Evolutionary conservation across 192 early-diverging fungal genomes (phyloP).

Genomic region (Gonapodya prolifera): DNA sequence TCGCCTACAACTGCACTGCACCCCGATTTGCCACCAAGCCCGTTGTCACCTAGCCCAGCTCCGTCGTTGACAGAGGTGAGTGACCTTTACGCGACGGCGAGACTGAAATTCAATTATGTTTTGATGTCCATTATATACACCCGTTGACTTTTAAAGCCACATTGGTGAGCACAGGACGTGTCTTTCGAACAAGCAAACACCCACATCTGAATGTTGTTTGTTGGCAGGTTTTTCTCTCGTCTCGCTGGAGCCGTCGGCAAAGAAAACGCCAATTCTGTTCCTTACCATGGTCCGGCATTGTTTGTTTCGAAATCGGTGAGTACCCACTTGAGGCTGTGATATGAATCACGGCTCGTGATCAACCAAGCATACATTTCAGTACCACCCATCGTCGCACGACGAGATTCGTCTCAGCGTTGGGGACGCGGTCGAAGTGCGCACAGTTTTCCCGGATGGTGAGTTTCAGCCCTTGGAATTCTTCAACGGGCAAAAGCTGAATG

Average conservation of each 20-base stretch:
- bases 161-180: not conserved
- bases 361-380: no score
- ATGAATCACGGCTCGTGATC: no score
- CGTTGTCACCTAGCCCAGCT: not conserved
- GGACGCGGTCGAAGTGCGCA: not conserved
- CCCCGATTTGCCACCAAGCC: not conserved
- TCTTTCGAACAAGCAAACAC: not conserved
- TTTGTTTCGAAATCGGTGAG: not conserved
- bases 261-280: not conserved
- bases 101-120: no score
- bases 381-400: not conserved
- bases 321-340: no score
- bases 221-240: not conserved
- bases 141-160: no score
- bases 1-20: not conserved
- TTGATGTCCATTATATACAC: no score
- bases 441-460: not conserved
- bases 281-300: not conserved
- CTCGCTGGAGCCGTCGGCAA: not conserved
- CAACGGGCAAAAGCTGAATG: no score
- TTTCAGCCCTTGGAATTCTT: no score
- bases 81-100: not conserved
- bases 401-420: not conserved
- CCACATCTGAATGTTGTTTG: not conserved
- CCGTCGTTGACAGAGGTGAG: not conserved